Evolutionary conservation across 2,329 filamentous ascomycete species (phyloP).

Genomic region (Amesomyces nigricolor): DNA sequence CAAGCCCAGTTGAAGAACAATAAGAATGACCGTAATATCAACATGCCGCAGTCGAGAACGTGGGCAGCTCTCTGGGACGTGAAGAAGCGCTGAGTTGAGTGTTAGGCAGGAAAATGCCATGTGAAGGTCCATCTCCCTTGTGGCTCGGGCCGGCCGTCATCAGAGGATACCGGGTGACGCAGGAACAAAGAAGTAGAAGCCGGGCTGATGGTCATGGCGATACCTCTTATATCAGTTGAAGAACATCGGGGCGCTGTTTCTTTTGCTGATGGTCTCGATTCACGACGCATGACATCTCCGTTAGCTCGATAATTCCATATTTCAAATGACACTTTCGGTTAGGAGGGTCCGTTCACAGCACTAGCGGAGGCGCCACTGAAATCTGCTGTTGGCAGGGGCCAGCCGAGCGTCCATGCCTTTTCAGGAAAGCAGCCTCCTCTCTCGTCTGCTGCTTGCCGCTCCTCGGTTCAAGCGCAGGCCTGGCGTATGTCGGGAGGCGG

Average conservation of each 20-base stretch:
- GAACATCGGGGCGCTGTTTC: not conserved
- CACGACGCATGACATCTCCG: slow-evolving; percentile 11
- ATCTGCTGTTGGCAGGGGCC: slow-evolving; percentile 10
- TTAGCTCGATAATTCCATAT: slow-evolving; percentile 5
- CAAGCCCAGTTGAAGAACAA: not conserved
- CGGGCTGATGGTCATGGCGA: not conserved
- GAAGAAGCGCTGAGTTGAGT: not conserved
- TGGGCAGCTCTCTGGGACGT: not conserved
- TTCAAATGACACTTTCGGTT: slow-evolving; percentile 6
- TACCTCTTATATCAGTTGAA: not conserved
- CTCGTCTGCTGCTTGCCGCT: not conserved
- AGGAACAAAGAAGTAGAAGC: not conserved
- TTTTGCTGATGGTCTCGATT: slow-evolving; percentile 11
- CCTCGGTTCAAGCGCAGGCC: too few species aligned
- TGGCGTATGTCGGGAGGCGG: too few species aligned
- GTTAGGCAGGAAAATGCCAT: too few species aligned
- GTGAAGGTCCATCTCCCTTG: too few species aligned
- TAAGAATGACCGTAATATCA: not conserved
- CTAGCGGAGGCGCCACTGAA: slow-evolving; percentile 12
- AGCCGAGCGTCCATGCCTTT: not conserved
- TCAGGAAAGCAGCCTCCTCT: not conserved
- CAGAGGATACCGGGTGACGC: not conserved
- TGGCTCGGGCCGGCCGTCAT: not conserved
- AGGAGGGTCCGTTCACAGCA: not conserved
- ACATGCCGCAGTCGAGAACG: not conserved